phyloP scores from a whole-genome alignment of 2,329 filamentous ascomycete genomes.

The Xylaria sp. region DNA sequence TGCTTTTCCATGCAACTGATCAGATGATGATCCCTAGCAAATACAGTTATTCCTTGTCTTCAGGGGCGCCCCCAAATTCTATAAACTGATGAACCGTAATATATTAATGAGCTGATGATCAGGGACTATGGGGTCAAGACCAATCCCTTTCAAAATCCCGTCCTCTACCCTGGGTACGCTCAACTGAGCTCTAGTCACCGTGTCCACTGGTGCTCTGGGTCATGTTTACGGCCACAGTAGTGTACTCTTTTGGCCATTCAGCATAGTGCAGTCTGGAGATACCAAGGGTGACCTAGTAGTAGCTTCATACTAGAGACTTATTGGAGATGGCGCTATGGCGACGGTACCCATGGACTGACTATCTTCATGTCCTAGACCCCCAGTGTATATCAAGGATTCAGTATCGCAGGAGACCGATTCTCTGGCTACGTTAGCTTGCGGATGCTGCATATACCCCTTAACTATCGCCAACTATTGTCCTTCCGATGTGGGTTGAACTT shows the following conservation, averaged over 20 bases:
- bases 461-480: conserved; percentile 26
- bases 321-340: conserved; percentile 9
- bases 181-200: conserved; percentile 18
- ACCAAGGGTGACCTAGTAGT: conserved; percentile 5
- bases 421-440: conserved; percentile 29
- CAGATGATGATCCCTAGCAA: conserved; percentile 24
- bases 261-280: conserved; percentile 16
- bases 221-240: conserved; percentile 28
- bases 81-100: conserved; percentile 23
- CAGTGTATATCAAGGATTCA: background rate
- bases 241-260: conserved; percentile 31
- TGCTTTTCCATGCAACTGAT: conserved; percentile 29
- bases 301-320: conserved; percentile 9
- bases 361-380: conserved; percentile 5
- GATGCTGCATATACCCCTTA: conserved; percentile 20
- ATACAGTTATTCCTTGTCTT: conserved; percentile 26
- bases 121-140: conserved; percentile 20
- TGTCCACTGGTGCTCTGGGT: conserved; percentile 18
- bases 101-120: conserved; percentile 25
- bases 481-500: background rate
- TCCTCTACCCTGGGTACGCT: conserved; percentile 25
- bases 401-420: conserved; percentile 25
- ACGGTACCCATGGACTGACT: conserved; percentile 13
- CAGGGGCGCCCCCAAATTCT: conserved; percentile 31
- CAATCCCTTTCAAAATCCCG: conserved; percentile 27